Evolutionary conservation across 2,329 filamentous ascomycete genomes (phyloP), one percentile per base, ranked within the genome.

Genomic region (Cadophora luteo-olivacea): DNA sequence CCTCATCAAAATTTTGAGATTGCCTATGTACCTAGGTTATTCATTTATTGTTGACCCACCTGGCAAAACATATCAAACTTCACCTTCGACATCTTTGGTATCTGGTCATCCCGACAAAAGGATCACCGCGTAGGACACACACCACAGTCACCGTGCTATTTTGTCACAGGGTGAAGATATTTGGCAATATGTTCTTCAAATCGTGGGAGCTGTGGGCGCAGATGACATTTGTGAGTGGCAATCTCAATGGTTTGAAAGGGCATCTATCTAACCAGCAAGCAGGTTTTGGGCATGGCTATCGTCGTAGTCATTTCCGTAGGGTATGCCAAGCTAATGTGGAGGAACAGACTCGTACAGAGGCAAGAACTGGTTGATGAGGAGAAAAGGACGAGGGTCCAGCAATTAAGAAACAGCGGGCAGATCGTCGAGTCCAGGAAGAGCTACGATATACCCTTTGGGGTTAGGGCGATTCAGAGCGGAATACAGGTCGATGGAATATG

Each of bases 401-500:
- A 88, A 75, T 82, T 88, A 82, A 85, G 80, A 70, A 86, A 80
- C 78, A 88, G 82, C 70, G 88, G 83, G 75, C 75, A 75, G 33
- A 70, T 74, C 32, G 61, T 77, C 22, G 72, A 76, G 60, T 68
- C 72, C 22, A 63, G 61, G 11, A 81, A 79, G 71, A 79, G 80
- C 60, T 83, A 87, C 62, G 90, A 92, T 11, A 87, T 97, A 45
- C 94, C 93, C 0, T 97, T 97, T 75, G 94, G 95, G 24, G 88
- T 96, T 64, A 89, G 92, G 73, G 94, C 94, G 7, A 87, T 97
- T 58, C 91, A 97, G 78, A 91, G 87, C 73, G 94, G 94, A 6
- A 84, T 97, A 54, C 87, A 95, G 77, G 87, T 97, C 8, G 92
- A 97, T 72, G 94, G 93, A 4, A 94, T 97, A 62, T 93, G 91